Base-by-base conservation (phyloP, 352 stramenopile species). In the Pythium myriotylum region DNA sequence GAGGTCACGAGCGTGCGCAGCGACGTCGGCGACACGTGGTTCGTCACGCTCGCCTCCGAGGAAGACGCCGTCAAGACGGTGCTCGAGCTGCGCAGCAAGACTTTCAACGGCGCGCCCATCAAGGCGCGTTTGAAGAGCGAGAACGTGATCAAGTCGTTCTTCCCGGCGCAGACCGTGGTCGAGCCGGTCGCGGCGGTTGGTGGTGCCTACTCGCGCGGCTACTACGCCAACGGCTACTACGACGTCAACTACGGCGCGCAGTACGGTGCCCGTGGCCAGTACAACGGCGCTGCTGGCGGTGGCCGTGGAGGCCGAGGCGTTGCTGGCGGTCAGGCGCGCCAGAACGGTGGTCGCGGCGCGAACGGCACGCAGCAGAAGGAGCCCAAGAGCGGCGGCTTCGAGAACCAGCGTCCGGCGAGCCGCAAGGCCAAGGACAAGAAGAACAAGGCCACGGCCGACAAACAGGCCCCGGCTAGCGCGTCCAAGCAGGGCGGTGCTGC, bases 11-110 rank as follows among this genome's bases (percentile, higher is more conserved):
- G 65, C 58, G 84, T 97, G 37, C 85, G 90, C 45, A 97, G 91
- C 68, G 91, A 97, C 65, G 89, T 97, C 22, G 91, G 90, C 12
- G 91, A 97, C 79, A 97, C 91, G 63, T 97, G 91, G 91, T 97
- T 97, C 58, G 88, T 97, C 43, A 92, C 80, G 16, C 92, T 97
- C 78, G 78, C 77, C 41, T 88, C 82, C n/a, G 91, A 97, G 54
- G 79, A 94, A 8, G 89, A 92, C 19, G 91, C 91, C 7, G 84
- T 96, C 6, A 75, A 68, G 37, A 97, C 88, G 62, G 74, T 97
- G 43, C 70, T 97, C 40, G 79, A 77, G 57, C 73, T 97, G 48
- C 81, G 89, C 59, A 89, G 73, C 72, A 95, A 97, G 74, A 94
- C 83, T 40, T 97, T 97, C 65, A 91, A 96, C 62, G 81, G 82